phyloP scores from a whole-genome alignment of 2,329 filamentous ascomycete genomes.

The Trichophyton benhamiae region DNA sequence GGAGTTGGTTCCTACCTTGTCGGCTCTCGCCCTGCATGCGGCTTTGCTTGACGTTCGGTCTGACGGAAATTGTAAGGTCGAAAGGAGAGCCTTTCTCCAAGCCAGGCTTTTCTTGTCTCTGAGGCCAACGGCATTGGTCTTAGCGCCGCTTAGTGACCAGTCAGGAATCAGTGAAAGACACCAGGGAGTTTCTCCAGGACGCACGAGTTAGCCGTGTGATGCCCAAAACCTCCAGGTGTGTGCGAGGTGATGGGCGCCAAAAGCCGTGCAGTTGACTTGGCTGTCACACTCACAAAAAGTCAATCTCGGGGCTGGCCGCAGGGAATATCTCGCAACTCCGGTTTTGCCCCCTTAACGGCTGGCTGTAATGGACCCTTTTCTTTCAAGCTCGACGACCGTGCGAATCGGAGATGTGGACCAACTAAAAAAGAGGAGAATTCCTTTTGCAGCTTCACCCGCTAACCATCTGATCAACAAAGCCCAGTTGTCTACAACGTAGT shows the following conservation, averaged over 20 bases:
- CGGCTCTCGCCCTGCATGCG: neutral
- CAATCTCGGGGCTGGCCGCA: neutral
- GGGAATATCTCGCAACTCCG: neutral
- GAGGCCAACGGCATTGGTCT: neutral
- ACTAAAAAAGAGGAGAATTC: neutral
- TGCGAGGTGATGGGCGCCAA: neutral
- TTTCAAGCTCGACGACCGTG: neutral
- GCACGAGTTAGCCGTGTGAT: neutral
- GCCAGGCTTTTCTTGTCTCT: neutral
- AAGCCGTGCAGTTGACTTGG: neutral
- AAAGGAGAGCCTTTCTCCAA: neutral
- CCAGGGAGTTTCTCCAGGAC: neutral
- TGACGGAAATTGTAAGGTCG: neutral
- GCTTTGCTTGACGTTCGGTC: neutral
- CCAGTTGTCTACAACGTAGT: neutral
- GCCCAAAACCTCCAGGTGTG: neutral
- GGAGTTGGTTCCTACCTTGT: neutral
- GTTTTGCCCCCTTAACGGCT: neutral
- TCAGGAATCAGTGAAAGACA: neutral
- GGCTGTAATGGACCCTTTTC: neutral
- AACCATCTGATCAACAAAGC: neutral
- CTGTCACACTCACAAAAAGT: neutral
- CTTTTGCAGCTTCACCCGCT: conserved; percentile 1
- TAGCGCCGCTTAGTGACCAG: conserved; percentile 1
- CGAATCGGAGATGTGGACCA: conserved; percentile 1